phyloP scores from a whole-genome alignment of 768 basidiomycete genomes.

The Galerina marginata region DNA sequence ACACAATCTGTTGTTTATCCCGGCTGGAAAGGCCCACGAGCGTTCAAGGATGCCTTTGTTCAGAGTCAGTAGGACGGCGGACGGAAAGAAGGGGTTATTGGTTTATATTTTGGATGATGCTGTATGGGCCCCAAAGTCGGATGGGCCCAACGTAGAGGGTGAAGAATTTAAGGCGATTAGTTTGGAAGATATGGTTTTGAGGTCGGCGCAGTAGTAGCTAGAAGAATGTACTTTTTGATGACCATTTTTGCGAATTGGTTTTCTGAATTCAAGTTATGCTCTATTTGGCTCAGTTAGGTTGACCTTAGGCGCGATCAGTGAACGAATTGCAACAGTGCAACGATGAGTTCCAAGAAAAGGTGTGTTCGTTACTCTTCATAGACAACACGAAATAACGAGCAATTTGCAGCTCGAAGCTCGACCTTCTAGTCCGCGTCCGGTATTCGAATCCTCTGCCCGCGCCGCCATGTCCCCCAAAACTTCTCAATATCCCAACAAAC shows the following conservation, averaged over 20 bases:
- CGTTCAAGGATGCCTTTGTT: conserved; percentile 89
- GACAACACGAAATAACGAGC: neutral
- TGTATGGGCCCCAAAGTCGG: conserved; percentile 76
- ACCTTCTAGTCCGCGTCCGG: conserved; percentile 90
- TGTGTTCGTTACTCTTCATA: conserved; percentile 1
- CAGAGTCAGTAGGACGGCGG: conserved; percentile 76
- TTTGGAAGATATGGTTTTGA: conserved; percentile 87
- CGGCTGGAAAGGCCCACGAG: conserved; percentile 84
- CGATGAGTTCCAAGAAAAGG: conserved; percentile 34
- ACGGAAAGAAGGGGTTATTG: conserved; percentile 85
- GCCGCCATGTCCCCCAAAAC: conserved; percentile 96
- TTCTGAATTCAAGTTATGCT: neutral
- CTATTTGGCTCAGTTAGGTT: too few species aligned
- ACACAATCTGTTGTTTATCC: conserved; percentile 89
- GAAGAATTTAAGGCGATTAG: conserved; percentile 78
- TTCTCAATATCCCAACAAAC: conserved; percentile 90
- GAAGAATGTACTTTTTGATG: neutral
- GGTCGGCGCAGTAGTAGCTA: conserved; percentile 39
- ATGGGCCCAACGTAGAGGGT: conserved; percentile 48
- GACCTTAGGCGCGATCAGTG: neutral
- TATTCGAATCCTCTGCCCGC: conserved; percentile 94
- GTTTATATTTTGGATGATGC: conserved; percentile 94
- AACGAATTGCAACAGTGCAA: neutral
- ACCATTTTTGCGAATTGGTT: neutral
- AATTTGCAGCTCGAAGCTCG: conserved; percentile 65